These are phyloP conservation scores for Thraustochytrium sp. DNA, from an alignment of 352 stramenopile genomes.

Conservation along the genomic window DNA sequence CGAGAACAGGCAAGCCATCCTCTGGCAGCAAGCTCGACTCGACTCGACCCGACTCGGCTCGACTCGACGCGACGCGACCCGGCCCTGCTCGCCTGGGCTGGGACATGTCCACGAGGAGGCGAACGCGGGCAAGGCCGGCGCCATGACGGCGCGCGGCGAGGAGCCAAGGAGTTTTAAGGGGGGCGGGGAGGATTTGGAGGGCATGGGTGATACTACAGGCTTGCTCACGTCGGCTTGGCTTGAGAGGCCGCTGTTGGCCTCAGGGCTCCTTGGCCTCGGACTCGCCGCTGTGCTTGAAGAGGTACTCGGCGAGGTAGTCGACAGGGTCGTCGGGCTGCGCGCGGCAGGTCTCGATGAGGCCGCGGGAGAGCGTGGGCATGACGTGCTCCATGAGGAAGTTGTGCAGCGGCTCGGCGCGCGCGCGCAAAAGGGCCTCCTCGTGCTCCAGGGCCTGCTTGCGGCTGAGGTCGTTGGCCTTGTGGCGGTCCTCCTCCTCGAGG, in stretches of 20 bases:
- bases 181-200: too few species aligned
- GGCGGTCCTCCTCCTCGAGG: conserved; percentile 59
- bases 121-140: not conserved
- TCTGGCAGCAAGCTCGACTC: too few species aligned
- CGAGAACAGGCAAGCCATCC: too few species aligned
- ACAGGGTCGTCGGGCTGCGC: conserved; percentile 73
- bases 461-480: conserved; percentile 62
- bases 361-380: conserved; percentile 69
- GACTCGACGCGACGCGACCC: too few species aligned
- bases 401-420: conserved; percentile 66
- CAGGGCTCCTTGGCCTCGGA: not conserved
- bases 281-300: conserved; percentile 60
- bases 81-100: too few species aligned
- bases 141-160: too few species aligned
- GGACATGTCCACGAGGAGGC: not conserved
- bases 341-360: conserved; percentile 75
- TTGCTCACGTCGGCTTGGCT: too few species aligned
- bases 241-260: too few species aligned
- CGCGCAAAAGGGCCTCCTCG: conserved; percentile 69
- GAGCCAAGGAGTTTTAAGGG: too few species aligned
- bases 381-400: conserved; percentile 75
- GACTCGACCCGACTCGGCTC: too few species aligned
- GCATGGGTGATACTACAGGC: too few species aligned
- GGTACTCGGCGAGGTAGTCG: conserved; percentile 74
- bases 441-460: conserved; percentile 48